phyloP scores from a whole-genome alignment of 305 asterid species.

The Striga hermonthica region DNA sequence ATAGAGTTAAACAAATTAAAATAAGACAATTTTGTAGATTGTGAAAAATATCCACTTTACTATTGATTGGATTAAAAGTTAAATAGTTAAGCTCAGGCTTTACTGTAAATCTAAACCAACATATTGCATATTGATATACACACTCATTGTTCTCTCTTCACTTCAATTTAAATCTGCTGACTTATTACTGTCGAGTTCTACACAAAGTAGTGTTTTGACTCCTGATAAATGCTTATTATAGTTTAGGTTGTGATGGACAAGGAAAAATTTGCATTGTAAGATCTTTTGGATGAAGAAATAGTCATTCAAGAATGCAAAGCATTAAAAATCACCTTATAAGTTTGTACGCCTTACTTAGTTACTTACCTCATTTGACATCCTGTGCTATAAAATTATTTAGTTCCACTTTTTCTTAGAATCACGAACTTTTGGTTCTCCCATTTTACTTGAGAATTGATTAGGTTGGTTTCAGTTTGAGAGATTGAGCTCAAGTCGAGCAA shows the following conservation, averaged over 20 bases:
- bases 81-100: conserved; percentile 10
- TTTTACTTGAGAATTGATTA: conserved; percentile 19
- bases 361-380: conserved; percentile 20
- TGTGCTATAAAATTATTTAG: conserved; percentile 21
- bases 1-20: conserved; percentile 1
- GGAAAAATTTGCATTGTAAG: conserved; percentile 83
- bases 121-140: conserved; percentile 28
- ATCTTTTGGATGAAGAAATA: conserved; percentile 98
- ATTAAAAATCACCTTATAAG: conserved; percentile 87
- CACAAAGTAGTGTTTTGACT: not conserved
- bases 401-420: conserved; percentile 22
- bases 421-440: conserved; percentile 5
- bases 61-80: conserved; percentile 22
- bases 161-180: not conserved
- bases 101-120: conserved; percentile 7
- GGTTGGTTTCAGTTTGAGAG: conserved; percentile 73
- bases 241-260: conserved; percentile 77
- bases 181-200: conserved; percentile 23
- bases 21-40: not conserved
- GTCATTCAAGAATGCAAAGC: conserved; percentile 99
- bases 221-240: conserved; percentile 16
- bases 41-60: not conserved
- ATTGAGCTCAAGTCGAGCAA: conserved; percentile 79
- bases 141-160: conserved; percentile 6
- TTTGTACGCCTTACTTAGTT: conserved; percentile 50